Percentiles rank a stretch among this genome's conserved stretches.
Conservation (phyloP, 345 rosid species). For the Erodium maritimum region DNA sequence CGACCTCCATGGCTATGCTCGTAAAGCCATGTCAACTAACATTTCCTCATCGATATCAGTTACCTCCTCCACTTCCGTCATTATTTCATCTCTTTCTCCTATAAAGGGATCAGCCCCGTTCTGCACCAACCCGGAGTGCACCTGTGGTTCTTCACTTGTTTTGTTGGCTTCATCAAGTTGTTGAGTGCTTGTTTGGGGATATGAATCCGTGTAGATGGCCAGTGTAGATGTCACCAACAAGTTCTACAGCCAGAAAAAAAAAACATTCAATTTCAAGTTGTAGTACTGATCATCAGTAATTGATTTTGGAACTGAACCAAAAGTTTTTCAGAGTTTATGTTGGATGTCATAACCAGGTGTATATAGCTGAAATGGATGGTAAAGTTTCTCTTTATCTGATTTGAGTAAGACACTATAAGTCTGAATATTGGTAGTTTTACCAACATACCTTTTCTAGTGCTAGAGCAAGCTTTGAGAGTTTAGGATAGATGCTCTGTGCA, state of each 20-base stretch:
- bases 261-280: no score
- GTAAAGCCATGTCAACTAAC: slow-evolving; percentile 23
- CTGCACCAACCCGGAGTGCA: slow-evolving; percentile 18
- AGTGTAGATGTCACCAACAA: slow-evolving; percentile 57
- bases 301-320: no score
- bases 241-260: slow-evolving; percentile 26
- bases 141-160: slow-evolving; percentile 16
- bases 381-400: no score
- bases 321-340: no score
- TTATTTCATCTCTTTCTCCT: slow-evolving; percentile 52
- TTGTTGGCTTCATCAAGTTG: slow-evolving; percentile 15
- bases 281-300: no score
- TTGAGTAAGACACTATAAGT: no score
- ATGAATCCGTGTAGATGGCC: slow-evolving; percentile 30
- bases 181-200: slow-evolving; percentile 23
- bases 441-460: slow-evolving; percentile 63
- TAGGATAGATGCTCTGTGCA: slow-evolving; percentile 58
- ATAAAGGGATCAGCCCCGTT: slow-evolving; percentile 46
- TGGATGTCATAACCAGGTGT: no score
- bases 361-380: no score
- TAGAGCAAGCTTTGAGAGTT: slow-evolving; percentile 65
- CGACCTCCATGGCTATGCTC: no score
- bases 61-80: slow-evolving; percentile 64
- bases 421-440: background rate
- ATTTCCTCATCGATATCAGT: slow-evolving; percentile 49